Evolutionary conservation across 2,329 filamentous ascomycete species (phyloP), one percentile per base, ranked within the genome.

Genomic region (Dactylellina parvicollis): DNA sequence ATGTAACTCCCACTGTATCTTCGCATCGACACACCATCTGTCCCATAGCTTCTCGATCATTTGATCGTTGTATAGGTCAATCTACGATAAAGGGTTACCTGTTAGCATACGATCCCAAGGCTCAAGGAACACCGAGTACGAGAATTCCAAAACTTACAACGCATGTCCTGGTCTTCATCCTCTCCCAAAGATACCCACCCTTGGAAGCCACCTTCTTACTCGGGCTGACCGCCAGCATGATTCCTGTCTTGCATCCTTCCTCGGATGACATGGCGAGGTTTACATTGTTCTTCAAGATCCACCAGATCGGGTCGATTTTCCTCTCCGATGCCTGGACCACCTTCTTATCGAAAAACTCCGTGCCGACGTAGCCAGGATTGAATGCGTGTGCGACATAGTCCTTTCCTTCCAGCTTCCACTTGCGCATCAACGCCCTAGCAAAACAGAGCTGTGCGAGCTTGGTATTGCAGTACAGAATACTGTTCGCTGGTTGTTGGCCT

Each of bases 401-500:
- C 22, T 60, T 73, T 8, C 69, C 69, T 46, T 73, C 69, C 20
- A 46, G 52, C 22, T 22, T 49, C 42, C 59, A 73, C 38, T 73
- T 73, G 5, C 26, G 42, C 54, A 54, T 73, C 34, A 73, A 44
- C 20, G 50, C 22, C 36, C 44, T 60, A 14, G 69, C 60, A 16
- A 73, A 55, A 5, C 60, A 61, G 28, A 73, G 28, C 18, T 73
- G 69, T 60, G 61, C 61, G 7, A 66, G 55, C 22, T 73, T 73
- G 38, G 20, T 20, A 18, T 57, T 60, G 24, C 44, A 66, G 30
- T 73, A 73, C 3, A 66, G 14, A 20, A 65, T 34, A 32, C 52
- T 60, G 16, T 73, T 55, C 9, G 36, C 14, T 2, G 54, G 52
- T 14, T 66, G 55, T n/a, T 57, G 34, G 36, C 47, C 24, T 28